A percentile compares a stretch with the other conserved stretches of the same genome.
phyloP scores from a whole-genome alignment of 176 grass and related monocot genomes.

The Oryza officinalis region DNA sequence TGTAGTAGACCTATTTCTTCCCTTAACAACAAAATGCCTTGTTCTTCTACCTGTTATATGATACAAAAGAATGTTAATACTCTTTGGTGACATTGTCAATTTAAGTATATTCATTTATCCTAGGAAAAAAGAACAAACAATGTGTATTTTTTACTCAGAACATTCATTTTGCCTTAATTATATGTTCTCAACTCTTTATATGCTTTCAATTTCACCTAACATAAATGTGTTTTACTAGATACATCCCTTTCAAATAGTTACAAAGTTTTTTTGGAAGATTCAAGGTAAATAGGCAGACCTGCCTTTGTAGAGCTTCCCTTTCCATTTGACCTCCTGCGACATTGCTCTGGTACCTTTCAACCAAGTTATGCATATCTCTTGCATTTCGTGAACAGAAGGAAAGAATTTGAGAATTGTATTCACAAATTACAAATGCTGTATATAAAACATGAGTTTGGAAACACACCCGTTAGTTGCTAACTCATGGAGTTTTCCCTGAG shows the following conservation, averaged over 20 bases:
- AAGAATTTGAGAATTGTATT: conserved; percentile 29
- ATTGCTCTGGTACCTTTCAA: conserved; percentile 51
- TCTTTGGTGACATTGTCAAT: background rate
- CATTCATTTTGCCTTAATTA: background rate
- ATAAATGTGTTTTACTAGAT: background rate
- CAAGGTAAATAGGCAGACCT: conserved; percentile 28
- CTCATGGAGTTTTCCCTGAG: conserved; percentile 49
- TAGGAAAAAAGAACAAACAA: background rate
- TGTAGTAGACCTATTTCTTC: conserved; percentile 54
- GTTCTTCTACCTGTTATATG: conserved; percentile 46
- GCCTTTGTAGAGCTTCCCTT: conserved; percentile 32
- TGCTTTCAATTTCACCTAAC: conserved; percentile 1
- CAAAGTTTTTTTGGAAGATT: background rate
- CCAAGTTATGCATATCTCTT: conserved; percentile 56
- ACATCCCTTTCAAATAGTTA: conserved; percentile 30
- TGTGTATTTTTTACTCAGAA: background rate
- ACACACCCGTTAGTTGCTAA: conserved; percentile 53
- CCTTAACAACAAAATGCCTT: conserved; percentile 39
- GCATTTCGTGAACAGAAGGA: conserved; percentile 30
- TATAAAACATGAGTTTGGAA: conserved; percentile 30
- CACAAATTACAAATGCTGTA: background rate
- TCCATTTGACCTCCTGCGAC: conserved; percentile 24
- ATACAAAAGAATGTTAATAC: conserved; percentile 18
- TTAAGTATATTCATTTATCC: background rate
- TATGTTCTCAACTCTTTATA: background rate